Evolutionary conservation across 2,329 filamentous ascomycete species (phyloP), one percentile per base, ranked within the genome.

Genomic region (Hypoxylon sp.): DNA sequence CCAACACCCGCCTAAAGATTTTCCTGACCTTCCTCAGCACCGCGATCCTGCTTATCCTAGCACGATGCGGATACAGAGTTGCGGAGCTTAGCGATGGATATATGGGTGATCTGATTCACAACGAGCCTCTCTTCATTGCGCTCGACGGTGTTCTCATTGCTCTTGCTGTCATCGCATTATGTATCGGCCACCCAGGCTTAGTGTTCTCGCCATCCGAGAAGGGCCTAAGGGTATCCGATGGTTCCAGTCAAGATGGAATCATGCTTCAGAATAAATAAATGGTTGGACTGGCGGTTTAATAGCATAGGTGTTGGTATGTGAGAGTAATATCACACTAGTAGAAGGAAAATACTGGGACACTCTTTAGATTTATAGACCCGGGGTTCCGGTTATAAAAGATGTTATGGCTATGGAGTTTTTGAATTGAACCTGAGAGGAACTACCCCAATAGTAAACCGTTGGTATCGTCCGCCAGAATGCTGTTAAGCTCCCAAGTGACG

Each of bases 31-130:
- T 83, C 31, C 78, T 88, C 37, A 75, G 78, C 0, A 70, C 87
- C 2, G 84, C 87, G 0, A 87, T 87, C 6, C 33, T 90, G 3
- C 82, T 84, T 42, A 88, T 90, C 70, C 82, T 90, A 46, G 83
- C 83, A 17, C 81, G 89, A 6, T 88, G 85, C 57, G 83, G 85
- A 19, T 91, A 88, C 73, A 83, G 89, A 22, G 84, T 90, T 22
- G 85, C 83, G 0, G 88, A 91, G 78, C 76, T 91, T 66, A 84
- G 83, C 63, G 81, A 86, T 24, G 88, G 88, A 1, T 91, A 87
- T 80, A 72, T 62, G 0, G 87, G 87, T 0, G 74, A 78, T 11
- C 73, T 90, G 70, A 84, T 88, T 51, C 75, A 75, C 47, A 76
- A 86, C 29, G 78, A 87, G 74, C 71, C 74, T 0, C 73, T 84